phyloP scores from a whole-genome alignment of 2,329 filamentous ascomycete genomes.

The Apiospora koreana region DNA sequence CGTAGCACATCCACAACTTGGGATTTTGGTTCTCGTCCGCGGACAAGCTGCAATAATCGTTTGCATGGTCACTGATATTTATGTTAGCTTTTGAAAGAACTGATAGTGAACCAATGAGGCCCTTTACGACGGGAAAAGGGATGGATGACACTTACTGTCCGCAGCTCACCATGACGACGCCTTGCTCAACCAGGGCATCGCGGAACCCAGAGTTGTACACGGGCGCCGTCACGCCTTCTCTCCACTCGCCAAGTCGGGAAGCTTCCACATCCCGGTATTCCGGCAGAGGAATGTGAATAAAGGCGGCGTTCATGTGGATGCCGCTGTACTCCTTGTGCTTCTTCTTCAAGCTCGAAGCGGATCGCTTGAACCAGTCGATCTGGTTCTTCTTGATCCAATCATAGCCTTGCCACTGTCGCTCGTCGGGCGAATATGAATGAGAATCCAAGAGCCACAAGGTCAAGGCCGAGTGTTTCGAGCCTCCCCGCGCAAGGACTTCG shows the following conservation, averaged over 20 bases:
- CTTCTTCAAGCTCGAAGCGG: conserved; percentile 71
- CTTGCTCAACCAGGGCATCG: conserved; percentile 83
- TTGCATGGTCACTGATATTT: conserved; percentile 76
- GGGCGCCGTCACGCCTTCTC: conserved; percentile 84
- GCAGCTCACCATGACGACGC: conserved; percentile 83
- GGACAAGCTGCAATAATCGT: conserved; percentile 88
- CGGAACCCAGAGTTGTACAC: conserved; percentile 90
- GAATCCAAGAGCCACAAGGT: conserved; percentile 96
- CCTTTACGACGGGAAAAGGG: neutral
- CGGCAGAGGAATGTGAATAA: conserved; percentile 94
- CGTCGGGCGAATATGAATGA: conserved; percentile 88
- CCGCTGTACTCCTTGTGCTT: conserved; percentile 84
- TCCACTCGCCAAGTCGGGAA: conserved; percentile 69
- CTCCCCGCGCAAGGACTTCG: conserved; percentile 80
- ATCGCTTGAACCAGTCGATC: conserved; percentile 90
- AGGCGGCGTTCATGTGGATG: conserved; percentile 92
- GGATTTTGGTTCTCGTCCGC: conserved; percentile 57
- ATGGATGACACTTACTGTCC: conserved; percentile 70
- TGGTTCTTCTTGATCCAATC: conserved; percentile 96
- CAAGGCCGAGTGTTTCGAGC: conserved; percentile 81
- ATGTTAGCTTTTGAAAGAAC: conserved; percentile 2
- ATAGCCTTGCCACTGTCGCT: conserved; percentile 86
- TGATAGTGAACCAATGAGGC: too few species aligned
- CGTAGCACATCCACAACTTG: conserved; percentile 97
- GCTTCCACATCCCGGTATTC: conserved; percentile 73